These are phyloP conservation scores for Pseudocercospora vitis DNA, from an alignment of 2,329 filamentous ascomycete species.

Conservation along the genomic window DNA sequence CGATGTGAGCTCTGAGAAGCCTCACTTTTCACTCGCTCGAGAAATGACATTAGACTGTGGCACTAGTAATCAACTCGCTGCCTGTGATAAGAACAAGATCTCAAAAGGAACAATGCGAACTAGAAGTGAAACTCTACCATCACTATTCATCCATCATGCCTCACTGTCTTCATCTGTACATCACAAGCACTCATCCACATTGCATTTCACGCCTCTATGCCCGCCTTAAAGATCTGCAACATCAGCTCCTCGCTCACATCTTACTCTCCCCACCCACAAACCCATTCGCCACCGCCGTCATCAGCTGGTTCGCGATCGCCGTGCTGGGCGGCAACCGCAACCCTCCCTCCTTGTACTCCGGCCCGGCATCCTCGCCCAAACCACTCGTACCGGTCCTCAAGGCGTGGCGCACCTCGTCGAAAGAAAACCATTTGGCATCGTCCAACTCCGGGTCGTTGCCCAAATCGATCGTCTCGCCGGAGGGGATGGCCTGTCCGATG, in stretches of 20 bases:
- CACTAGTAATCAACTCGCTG: no score
- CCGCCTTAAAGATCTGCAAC: neutral
- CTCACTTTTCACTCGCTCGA: no score
- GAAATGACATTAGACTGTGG: no score
- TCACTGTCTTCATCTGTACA: no score
- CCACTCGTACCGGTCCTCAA: conserved; percentile 66
- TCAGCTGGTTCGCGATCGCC: conserved; percentile 88
- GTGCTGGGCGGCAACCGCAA: conserved; percentile 80
- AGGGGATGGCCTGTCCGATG: conserved; percentile 77
- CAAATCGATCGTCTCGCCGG: conserved; percentile 75
- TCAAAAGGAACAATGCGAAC: no score
- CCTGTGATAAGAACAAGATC: no score
- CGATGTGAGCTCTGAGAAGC: no score
- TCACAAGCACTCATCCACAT: no score
- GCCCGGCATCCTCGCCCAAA: conserved; percentile 63
- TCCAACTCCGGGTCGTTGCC: conserved; percentile 90
- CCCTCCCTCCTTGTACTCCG: conserved; percentile 71
- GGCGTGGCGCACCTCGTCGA: conserved; percentile 78
- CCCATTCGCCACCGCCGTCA: conserved; percentile 75
- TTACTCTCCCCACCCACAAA: conserved; percentile 59
- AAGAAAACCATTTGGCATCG: conserved; percentile 80
- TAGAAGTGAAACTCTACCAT: no score
- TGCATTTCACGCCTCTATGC: no score
- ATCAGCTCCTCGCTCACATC: conserved; percentile 37
- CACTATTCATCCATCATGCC: no score